These are phyloP conservation scores for Haplographium delicatum DNA, from an alignment of 495 filamentous ascomycete genomes.

Conservation along the genomic window DNA sequence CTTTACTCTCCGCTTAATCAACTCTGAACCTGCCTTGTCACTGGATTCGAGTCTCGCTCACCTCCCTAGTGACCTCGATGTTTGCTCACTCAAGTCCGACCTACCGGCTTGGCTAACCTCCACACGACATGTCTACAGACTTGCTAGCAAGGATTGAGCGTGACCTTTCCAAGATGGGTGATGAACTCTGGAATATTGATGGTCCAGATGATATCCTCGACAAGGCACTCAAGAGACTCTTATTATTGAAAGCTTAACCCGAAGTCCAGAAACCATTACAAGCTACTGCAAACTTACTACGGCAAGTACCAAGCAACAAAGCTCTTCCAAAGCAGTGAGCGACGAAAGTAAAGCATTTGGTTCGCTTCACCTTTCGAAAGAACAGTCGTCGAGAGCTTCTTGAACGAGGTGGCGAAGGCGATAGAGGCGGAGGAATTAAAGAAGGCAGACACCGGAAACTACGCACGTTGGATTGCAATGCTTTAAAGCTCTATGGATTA, in stretches of 20 bases:
- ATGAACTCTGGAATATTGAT: slow-evolving; percentile 11
- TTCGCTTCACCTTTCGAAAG: slow-evolving; percentile 11
- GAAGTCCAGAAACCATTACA: slow-evolving; percentile 8
- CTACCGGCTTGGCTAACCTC: background rate
- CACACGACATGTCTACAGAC: slow-evolving; percentile 7
- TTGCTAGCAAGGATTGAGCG: slow-evolving; percentile 7
- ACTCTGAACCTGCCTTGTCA: slow-evolving; percentile 1
- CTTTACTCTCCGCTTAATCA: too few species aligned
- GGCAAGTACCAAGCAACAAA: slow-evolving; percentile 2
- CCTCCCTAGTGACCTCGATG: slow-evolving; percentile 1
- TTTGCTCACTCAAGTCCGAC: slow-evolving; percentile 2
- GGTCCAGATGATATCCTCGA: slow-evolving; percentile 6
- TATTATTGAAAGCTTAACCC: slow-evolving; percentile 3
- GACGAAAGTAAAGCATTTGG: slow-evolving; percentile 5
- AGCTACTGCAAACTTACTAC: slow-evolving; percentile 10
- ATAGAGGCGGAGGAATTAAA: slow-evolving; percentile 1
- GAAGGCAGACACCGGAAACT: slow-evolving; percentile 4
- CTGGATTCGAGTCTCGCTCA: background rate
- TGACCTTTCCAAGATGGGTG: slow-evolving; percentile 2
- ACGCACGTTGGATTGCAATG: slow-evolving; percentile 7
- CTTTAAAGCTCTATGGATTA: slow-evolving; percentile 9
- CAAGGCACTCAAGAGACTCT: slow-evolving; percentile 8
- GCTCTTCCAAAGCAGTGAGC: slow-evolving; percentile 6
- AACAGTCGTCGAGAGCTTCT: slow-evolving; percentile 2
- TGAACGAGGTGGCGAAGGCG: background rate